Evolutionary conservation across 352 stramenopile genomes (phyloP).

Genomic region (Pseudoperonospora humuli): DNA sequence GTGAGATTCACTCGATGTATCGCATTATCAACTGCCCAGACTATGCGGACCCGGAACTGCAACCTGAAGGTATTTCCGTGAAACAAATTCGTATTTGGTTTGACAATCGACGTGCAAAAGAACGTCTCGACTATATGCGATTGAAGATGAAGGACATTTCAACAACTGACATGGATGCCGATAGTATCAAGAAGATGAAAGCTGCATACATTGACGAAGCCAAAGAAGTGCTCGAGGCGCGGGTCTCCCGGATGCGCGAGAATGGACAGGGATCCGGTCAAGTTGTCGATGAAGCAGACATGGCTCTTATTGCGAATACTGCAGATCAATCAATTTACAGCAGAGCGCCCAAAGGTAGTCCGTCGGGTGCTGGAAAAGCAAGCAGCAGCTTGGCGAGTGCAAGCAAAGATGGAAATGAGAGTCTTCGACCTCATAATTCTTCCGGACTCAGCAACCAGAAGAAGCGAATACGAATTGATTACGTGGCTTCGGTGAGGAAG

Average conservation of each 20-base stretch:
- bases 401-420: constrained; percentile 22
- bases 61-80: constrained; percentile 79
- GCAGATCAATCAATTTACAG: constrained; percentile 36
- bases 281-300: constrained; percentile 77
- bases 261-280: constrained; percentile 57
- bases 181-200: constrained; percentile 85
- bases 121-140: constrained; percentile 83
- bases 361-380: constrained; percentile 21
- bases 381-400: not conserved
- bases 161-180: constrained; percentile 72
- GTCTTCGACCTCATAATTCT: constrained; percentile 3
- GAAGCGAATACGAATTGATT: constrained; percentile 81
- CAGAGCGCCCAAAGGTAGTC: constrained; percentile 29
- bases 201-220: constrained; percentile 83
- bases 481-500: constrained; percentile 78
- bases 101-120: constrained; percentile 79
- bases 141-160: constrained; percentile 87
- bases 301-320: constrained; percentile 45
- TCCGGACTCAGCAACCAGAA: constrained; percentile 36
- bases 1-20: constrained; percentile 87
- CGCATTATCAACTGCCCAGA: constrained; percentile 82
- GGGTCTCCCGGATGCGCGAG: constrained; percentile 72
- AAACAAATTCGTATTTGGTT: constrained; percentile 88
- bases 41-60: constrained; percentile 75
- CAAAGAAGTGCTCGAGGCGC: constrained; percentile 80